phyloP scores from a whole-genome alignment of 2,329 filamentous ascomycete genomes.

The Fusarium foetens region DNA sequence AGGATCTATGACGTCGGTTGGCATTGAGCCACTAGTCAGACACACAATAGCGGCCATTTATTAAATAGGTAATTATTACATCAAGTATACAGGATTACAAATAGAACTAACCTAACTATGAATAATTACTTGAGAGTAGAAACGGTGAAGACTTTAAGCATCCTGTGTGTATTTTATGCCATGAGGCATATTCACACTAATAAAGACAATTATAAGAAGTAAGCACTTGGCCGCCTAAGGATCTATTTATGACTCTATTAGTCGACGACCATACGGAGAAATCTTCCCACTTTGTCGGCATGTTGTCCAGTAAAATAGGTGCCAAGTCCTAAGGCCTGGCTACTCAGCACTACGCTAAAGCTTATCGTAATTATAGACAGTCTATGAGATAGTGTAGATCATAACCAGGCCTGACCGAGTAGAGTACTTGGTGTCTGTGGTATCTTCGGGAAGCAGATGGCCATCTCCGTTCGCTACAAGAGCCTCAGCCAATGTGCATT shows the following conservation, averaged over 20 bases:
- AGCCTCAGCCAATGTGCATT: neutral
- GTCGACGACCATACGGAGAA: too few relatives aligned
- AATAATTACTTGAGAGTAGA: too few relatives aligned
- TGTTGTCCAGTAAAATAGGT: too few relatives aligned
- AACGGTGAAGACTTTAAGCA: too few relatives aligned
- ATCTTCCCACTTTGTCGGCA: too few relatives aligned
- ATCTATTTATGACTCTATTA: too few relatives aligned
- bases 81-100: too few relatives aligned
- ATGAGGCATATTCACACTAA: too few relatives aligned
- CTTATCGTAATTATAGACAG: rapidly evolving
- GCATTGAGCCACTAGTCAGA: neutral
- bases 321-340: neutral
- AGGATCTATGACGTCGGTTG: neutral
- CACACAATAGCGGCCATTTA: neutral
- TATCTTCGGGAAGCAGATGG: neutral
- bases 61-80: neutral
- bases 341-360: neutral
- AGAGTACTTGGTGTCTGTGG: neutral
- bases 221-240: too few relatives aligned
- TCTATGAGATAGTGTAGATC: neutral
- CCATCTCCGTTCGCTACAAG: neutral
- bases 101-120: too few relatives aligned
- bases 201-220: too few relatives aligned
- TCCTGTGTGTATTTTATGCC: too few relatives aligned
- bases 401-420: neutral